These are phyloP conservation scores for Cordyceps farinosa DNA, from an alignment of 2,329 filamentous ascomycete species.

Conservation along the genomic window DNA sequence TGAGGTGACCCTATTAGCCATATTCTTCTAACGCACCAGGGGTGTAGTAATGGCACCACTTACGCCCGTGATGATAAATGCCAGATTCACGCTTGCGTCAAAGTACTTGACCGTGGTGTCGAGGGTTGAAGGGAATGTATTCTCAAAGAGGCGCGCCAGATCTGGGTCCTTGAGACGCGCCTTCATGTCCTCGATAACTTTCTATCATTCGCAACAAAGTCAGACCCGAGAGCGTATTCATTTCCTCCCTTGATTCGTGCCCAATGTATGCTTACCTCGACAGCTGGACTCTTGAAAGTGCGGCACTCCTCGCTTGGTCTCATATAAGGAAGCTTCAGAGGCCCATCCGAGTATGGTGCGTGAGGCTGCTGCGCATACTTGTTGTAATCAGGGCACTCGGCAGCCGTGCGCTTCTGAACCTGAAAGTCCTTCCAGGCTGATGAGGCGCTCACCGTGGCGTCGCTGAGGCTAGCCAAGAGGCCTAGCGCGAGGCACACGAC, in stretches of 20 bases:
- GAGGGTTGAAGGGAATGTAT: slow-evolving; percentile 77
- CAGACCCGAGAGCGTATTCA: neutral
- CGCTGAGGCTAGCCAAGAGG: neutral
- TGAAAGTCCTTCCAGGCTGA: slow-evolving; percentile 18
- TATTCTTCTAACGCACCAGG: neutral
- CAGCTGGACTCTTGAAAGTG: slow-evolving; percentile 28
- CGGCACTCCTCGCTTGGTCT: slow-evolving; percentile 26
- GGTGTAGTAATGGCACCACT: slow-evolving; percentile 64
- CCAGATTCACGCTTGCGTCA: slow-evolving; percentile 59
- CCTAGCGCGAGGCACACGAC: slow-evolving; percentile 9
- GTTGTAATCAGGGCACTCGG: slow-evolving; percentile 26
- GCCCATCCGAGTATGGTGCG: slow-evolving; percentile 23
- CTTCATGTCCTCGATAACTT: slow-evolving; percentile 35
- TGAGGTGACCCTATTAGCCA: neutral
- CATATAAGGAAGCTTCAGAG: slow-evolving; percentile 27
- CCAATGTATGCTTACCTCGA: slow-evolving; percentile 22
- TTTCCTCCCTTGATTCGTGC: neutral
- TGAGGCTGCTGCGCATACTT: slow-evolving; percentile 24
- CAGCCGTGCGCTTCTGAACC: slow-evolving; percentile 20
- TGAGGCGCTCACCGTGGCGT: neutral
- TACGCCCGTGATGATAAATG: slow-evolving; percentile 79
- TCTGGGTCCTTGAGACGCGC: slow-evolving; percentile 50
- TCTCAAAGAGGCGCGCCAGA: slow-evolving; percentile 75
- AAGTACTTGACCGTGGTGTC: slow-evolving; percentile 82
- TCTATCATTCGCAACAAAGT: slow-evolving; percentile 16